Percentiles rank a stretch among this genome's conserved stretches.
These are phyloP conservation scores for Barnettozyma botsteinii DNA, from an alignment of 805 yeast species.

Conservation along the genomic window DNA sequence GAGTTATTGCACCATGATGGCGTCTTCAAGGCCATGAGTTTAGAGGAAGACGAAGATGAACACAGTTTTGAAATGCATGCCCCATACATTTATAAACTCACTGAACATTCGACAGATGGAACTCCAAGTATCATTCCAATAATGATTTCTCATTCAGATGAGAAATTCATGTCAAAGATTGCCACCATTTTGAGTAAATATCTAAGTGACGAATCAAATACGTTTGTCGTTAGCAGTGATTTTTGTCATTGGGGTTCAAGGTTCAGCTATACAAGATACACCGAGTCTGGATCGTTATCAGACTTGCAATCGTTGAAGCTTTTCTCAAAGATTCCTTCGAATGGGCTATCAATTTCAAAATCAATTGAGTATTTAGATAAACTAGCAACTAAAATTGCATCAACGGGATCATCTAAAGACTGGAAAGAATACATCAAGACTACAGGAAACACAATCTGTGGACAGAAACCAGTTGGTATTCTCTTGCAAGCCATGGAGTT, in stretches of 20 bases:
- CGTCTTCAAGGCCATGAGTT: constrained; percentile 50
- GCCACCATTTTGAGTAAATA: constrained; percentile 48
- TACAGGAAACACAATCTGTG: constrained; percentile 91
- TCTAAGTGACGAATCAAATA: constrained; percentile 46
- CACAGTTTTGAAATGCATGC: constrained; percentile 95
- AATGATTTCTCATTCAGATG: constrained; percentile 61
- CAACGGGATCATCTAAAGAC: constrained; percentile 45
- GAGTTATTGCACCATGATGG: constrained; percentile 35
- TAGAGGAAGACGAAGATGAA: constrained; percentile 68
- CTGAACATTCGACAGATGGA: constrained; percentile 30
- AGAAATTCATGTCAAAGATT: constrained; percentile 35
- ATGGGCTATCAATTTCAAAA: constrained; percentile 48
- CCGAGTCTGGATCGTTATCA: constrained; percentile 20
- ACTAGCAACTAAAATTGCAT: constrained; percentile 59
- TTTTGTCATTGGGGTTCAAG: constrained; percentile 92
- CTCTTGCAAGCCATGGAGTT: constrained; percentile 50
- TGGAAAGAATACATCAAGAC: constrained; percentile 63
- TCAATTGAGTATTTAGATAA: constrained; percentile 73
- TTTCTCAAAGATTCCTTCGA: constrained; percentile 2
- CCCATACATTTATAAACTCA: constrained; percentile 58
- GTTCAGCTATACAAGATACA: constrained; percentile 53
- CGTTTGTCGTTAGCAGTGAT: constrained; percentile 81
- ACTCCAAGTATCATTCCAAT: constrained; percentile 64
- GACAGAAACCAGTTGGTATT: constrained; percentile 74
- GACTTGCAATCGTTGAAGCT: constrained; percentile 14